These are phyloP conservation scores for Vanderwaltozyma tropicalis DNA, from an alignment of 805 yeast species.

Conservation along the genomic window DNA sequence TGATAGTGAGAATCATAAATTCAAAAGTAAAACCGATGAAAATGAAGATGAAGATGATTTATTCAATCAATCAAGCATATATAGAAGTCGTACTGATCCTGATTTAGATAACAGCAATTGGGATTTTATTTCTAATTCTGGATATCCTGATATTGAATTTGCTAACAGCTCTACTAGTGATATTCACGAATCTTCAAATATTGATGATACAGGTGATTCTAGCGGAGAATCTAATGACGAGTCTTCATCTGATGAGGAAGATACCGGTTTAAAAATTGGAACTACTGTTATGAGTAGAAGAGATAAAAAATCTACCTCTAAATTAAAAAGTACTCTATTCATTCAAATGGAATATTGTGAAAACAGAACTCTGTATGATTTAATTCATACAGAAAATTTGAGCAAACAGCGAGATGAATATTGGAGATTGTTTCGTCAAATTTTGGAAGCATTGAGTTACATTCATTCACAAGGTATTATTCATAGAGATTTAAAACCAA, in stretches of 20 bases:
- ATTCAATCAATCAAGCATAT: constrained; percentile 23
- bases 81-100: constrained; percentile 22
- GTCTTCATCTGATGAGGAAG: constrained; percentile 3
- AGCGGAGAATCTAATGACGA: constrained; percentile 3
- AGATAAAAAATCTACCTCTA: constrained; percentile 5
- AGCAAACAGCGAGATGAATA: constrained; percentile 65
- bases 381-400: constrained; percentile 66
- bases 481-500: constrained; percentile 91
- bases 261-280: constrained; percentile 6
- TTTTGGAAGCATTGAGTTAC: constrained; percentile 79
- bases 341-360: constrained; percentile 99
- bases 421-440: constrained; percentile 83
- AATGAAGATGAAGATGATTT: constrained; percentile 6
- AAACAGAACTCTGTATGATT: constrained; percentile 75
- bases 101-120: constrained; percentile 30
- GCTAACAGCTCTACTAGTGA: constrained; percentile 28
- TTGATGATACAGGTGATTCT: constrained; percentile 5
- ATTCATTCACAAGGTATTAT: constrained; percentile 91
- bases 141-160: constrained; percentile 46
- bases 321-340: constrained; percentile 58
- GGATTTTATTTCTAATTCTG: constrained; percentile 53
- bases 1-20: no score
- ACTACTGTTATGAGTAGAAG: neutral
- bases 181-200: constrained; percentile 8
- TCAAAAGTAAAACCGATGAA: constrained; percentile 4